A percentile compares a stretch with the other conserved stretches of the same genome.
Conservation (phyloP, 805 yeast species). For the Sporopachydermia lactativora region DNA sequence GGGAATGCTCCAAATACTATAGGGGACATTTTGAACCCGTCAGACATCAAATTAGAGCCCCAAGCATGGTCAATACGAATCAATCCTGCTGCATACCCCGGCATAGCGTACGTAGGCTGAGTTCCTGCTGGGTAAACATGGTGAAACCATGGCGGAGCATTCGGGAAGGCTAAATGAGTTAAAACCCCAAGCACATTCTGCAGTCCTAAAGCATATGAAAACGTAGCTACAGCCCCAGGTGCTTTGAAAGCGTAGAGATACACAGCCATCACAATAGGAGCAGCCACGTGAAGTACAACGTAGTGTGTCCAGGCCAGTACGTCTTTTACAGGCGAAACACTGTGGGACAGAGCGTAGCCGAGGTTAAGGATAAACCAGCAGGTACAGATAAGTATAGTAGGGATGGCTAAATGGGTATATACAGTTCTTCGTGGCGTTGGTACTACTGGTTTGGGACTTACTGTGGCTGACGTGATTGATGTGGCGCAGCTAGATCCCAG, state of each 20-base stretch:
- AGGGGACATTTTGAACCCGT: conserved; percentile 54
- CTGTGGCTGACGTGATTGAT: conserved; percentile 11
- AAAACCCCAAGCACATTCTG: conserved; percentile 46
- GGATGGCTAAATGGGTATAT: conserved; percentile 16
- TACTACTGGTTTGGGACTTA: background rate
- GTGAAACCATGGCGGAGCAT: conserved; percentile 66
- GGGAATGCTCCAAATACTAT: conserved; percentile 58
- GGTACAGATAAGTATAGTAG: conserved; percentile 24
- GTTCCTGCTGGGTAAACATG: conserved; percentile 37
- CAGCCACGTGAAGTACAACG: conserved; percentile 45
- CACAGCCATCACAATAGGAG: conserved; percentile 45
- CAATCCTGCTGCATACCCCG: conserved; percentile 60
- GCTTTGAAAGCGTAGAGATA: conserved; percentile 54
- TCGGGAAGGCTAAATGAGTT: conserved; percentile 51
- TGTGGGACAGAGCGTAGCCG: conserved; percentile 27
- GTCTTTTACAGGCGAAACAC: conserved; percentile 29
- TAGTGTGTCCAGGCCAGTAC: conserved; percentile 47
- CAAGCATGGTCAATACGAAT: conserved; percentile 48
- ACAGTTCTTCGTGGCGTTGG: conserved; percentile 1
- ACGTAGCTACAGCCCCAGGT: conserved; percentile 45
- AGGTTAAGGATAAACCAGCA: conserved; percentile 38
- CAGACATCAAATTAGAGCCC: conserved; percentile 44
- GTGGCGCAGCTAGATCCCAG: no score
- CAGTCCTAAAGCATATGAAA: conserved; percentile 38
- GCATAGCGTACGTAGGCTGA: conserved; percentile 39